phyloP scores from a whole-genome alignment of 768 basidiomycete species.

The Cubamyces lactineus region DNA sequence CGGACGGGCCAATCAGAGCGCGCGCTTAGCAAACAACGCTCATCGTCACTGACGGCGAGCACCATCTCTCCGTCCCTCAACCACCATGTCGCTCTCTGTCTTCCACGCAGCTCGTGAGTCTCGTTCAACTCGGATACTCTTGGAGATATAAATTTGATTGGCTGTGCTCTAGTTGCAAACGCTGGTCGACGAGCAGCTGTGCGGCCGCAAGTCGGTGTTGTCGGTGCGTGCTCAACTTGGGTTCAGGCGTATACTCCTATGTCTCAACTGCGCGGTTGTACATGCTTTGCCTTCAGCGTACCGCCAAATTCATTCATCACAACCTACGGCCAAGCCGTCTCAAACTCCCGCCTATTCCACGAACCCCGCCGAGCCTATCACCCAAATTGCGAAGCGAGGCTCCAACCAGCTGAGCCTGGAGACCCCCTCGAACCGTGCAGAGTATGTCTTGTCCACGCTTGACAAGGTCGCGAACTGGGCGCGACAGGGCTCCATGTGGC shows the following conservation, averaged over 20 bases:
- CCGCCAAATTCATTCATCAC: constrained; percentile 62
- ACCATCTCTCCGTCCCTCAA: constrained; percentile 17
- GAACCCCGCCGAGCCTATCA: constrained; percentile 57
- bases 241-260: not conserved
- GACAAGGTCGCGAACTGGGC: constrained; percentile 99
- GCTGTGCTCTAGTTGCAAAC: constrained; percentile 37
- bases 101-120: constrained; percentile 41
- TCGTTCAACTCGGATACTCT: not conserved
- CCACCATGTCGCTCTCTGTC: constrained; percentile 52
- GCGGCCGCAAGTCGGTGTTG: constrained; percentile 47
- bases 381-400: constrained; percentile 71
- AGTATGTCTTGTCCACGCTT: constrained; percentile 94
- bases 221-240: constrained; percentile 37
- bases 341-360: constrained; percentile 49
- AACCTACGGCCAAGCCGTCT: constrained; percentile 42
- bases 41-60: constrained; percentile 30
- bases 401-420: constrained; percentile 87
- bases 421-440: constrained; percentile 79
- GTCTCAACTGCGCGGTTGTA: not conserved
- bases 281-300: constrained; percentile 38
- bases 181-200: constrained; percentile 49
- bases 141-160: not conserved
- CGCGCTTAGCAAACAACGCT: constrained; percentile 26
- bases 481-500: constrained; percentile 98
- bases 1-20: constrained; percentile 24